Evolutionary conservation across 2,329 filamentous ascomycete genomes (phyloP).

Genomic region (Bipolaris zeicola): DNA sequence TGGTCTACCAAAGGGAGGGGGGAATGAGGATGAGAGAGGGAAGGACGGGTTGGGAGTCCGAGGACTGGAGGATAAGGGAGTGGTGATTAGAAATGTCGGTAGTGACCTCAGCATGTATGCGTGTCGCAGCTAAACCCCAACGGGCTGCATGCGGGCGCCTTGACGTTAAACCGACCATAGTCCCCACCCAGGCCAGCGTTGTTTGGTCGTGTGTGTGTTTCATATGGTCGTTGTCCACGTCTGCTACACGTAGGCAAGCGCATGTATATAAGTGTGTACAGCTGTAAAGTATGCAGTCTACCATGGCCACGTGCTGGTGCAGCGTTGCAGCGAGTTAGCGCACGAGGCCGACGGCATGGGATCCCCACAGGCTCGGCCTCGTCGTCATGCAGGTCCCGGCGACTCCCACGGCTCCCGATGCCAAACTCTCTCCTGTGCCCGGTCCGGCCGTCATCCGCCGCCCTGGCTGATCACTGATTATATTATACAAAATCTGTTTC

Average conservation of each 20-base stretch:
- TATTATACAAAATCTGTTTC: neutral
- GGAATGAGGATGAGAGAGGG: neutral
- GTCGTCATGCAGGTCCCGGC: conserved; percentile 21
- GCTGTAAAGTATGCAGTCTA: no score
- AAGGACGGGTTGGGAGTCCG: conserved; percentile 12
- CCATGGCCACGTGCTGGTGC: neutral
- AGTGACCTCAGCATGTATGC: conserved; percentile 27
- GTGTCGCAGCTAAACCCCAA: conserved; percentile 16
- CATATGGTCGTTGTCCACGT: neutral
- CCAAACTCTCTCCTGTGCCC: conserved; percentile 13
- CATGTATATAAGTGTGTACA: no score
- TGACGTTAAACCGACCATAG: neutral
- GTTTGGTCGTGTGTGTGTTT: no score
- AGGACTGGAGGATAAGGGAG: conserved; percentile 25
- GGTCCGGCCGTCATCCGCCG: neutral
- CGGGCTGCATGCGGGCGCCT: conserved; percentile 3
- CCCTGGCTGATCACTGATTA: neutral
- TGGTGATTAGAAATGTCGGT: conserved; percentile 36
- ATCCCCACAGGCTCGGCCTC: conserved; percentile 12
- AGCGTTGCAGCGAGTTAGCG: neutral
- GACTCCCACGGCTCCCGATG: no score
- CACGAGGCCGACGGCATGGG: conserved; percentile 12
- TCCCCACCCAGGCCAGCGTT: neutral
- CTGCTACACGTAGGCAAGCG: neutral
- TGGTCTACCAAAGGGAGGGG: conserved; percentile 2